Conservation (phyloP, 73 alveolate genomes). For the Paramecium caudatum region DNA sequence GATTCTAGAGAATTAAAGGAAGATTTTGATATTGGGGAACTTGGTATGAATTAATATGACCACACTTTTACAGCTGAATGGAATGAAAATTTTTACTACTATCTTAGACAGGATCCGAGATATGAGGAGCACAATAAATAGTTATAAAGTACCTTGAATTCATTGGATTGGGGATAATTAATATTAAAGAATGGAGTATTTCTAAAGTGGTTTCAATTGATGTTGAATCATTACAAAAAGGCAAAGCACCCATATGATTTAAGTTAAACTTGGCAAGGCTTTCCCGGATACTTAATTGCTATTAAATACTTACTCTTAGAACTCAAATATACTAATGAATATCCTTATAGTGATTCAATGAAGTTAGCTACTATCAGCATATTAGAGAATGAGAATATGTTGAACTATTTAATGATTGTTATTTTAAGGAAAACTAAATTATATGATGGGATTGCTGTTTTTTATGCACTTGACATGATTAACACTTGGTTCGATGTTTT, state of each 20-base stretch:
- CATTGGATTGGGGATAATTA: slow-evolving; percentile 39
- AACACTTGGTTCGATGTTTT: slow-evolving; percentile 15
- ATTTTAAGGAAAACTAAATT: slow-evolving; percentile 48
- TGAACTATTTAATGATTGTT: background rate
- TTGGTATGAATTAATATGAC: background rate
- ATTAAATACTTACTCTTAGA: slow-evolving; percentile 5
- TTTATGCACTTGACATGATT: slow-evolving; percentile 43
- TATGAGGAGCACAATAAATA: slow-evolving; percentile 39
- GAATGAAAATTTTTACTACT: slow-evolving; percentile 55
- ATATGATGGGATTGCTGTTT: slow-evolving; percentile 62
- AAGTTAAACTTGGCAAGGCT: slow-evolving; percentile 41
- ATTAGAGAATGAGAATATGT: slow-evolving; percentile 57
- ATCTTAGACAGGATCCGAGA: slow-evolving; percentile 17
- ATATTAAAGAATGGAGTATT: slow-evolving; percentile 27
- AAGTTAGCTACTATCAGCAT: slow-evolving; percentile 10
- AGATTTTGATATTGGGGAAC: background rate
- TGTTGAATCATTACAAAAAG: slow-evolving; percentile 47
- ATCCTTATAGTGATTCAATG: slow-evolving; percentile 30
- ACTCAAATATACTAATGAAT: slow-evolving; percentile 11
- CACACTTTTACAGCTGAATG: slow-evolving; percentile 54
- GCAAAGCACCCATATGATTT: slow-evolving; percentile 49
- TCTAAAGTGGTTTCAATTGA: slow-evolving; percentile 36
- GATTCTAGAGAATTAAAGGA: background rate
- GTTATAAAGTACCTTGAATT: background rate
- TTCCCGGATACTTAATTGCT: slow-evolving; percentile 41